Percentiles rank a stretch among this genome's conserved stretches.
Evolutionary conservation across 2,329 filamentous ascomycete genomes (phyloP).

Genomic region (Paracamarosporium sp.): DNA sequence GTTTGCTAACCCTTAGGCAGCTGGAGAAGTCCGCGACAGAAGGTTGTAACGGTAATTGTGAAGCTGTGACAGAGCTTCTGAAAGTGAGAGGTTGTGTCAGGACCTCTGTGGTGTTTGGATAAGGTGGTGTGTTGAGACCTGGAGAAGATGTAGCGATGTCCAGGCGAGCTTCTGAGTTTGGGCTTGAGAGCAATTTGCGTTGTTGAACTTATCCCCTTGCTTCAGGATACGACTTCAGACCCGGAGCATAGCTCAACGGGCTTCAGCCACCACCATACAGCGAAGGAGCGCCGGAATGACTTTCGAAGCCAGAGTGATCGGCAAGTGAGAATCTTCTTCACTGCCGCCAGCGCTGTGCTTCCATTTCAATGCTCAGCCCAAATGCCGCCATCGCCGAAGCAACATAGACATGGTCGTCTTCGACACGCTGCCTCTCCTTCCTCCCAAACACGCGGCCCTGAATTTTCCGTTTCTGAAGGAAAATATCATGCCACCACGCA

Average conservation of each 20-base stretch:
- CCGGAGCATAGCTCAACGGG: background rate
- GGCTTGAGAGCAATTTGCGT: background rate
- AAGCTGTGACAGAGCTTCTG: background rate
- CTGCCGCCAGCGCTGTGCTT: background rate
- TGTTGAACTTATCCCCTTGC: background rate
- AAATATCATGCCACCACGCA: background rate
- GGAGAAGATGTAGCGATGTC: no score
- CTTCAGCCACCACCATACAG: background rate
- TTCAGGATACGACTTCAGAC: background rate
- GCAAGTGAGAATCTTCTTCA: background rate
- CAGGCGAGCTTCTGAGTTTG: no score
- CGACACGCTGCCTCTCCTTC: background rate
- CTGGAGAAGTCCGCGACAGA: background rate
- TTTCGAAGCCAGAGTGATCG: background rate
- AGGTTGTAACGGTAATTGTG: background rate
- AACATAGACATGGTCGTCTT: background rate
- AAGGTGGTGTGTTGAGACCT: background rate
- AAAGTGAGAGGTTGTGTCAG: background rate
- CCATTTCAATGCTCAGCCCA: background rate
- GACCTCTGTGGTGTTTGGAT: background rate
- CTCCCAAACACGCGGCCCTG: background rate
- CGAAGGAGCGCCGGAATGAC: background rate
- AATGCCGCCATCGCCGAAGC: background rate
- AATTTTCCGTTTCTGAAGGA: background rate
- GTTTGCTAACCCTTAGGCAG: no score